phyloP scores from a whole-genome alignment of 805 yeast species.

The Cyberlindnera samutprakarnensis region DNA sequence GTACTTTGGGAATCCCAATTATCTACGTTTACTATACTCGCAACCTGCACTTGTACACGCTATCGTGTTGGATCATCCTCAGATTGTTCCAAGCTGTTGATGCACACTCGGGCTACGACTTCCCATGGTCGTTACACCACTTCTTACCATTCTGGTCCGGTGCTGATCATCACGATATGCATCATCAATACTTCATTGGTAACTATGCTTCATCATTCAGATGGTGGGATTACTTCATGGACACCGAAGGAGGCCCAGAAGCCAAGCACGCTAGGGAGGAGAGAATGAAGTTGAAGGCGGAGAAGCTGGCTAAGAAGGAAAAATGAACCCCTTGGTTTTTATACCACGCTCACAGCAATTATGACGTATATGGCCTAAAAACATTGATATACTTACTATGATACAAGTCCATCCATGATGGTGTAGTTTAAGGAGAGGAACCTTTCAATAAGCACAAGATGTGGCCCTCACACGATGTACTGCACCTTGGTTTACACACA shows the following conservation, averaged over 20 bases:
- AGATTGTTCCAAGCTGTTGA: slow-evolving; percentile 96
- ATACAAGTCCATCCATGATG: too few species aligned
- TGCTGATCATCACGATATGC: slow-evolving; percentile 96
- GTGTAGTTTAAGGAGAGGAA: too few species aligned
- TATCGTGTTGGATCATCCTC: slow-evolving; percentile 78
- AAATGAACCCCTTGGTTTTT: too few species aligned
- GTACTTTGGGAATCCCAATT: slow-evolving; percentile 94
- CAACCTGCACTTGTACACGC: slow-evolving; percentile 81
- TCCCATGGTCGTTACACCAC: slow-evolving; percentile 93
- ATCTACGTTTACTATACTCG: slow-evolving; percentile 71
- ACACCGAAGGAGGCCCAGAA: slow-evolving; percentile 85
- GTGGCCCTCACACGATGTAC: too few species aligned
- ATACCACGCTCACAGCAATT: too few species aligned
- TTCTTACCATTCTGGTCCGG: slow-evolving; percentile 97
- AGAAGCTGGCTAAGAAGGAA: slow-evolving; percentile 9
- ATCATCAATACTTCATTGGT: slow-evolving; percentile 93
- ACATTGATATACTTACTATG: too few species aligned
- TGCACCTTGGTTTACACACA: too few species aligned
- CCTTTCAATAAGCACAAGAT: too few species aligned
- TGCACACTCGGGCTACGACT: slow-evolving; percentile 96
- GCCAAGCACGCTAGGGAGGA: slow-evolving; percentile 71
- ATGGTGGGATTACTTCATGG: slow-evolving; percentile 86
- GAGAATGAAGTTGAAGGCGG: slow-evolving; percentile 36
- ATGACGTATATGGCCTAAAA: too few species aligned
- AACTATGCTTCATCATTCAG: slow-evolving; percentile 92